These are phyloP conservation scores for Gossypium australe DNA, from an alignment of 345 rosid species.

Conservation along the genomic window DNA sequence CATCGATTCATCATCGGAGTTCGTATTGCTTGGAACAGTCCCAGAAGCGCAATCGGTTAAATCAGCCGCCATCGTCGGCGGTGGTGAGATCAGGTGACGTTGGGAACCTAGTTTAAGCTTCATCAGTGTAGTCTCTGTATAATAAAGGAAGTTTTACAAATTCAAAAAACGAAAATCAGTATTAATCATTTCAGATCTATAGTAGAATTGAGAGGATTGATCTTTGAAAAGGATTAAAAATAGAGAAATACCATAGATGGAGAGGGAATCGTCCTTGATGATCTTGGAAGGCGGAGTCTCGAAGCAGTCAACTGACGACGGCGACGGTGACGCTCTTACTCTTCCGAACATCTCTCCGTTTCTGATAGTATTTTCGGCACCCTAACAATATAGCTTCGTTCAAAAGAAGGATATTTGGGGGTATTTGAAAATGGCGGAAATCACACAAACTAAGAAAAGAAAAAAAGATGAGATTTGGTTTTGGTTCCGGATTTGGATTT, in stretches of 20 bases:
- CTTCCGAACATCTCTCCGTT: constrained; percentile 58
- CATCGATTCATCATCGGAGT: constrained; percentile 8
- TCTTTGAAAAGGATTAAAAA: neutral
- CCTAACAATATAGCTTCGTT: neutral
- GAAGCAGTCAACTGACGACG: constrained; percentile 49
- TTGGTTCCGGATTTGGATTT: neutral
- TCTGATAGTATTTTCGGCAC: neutral
- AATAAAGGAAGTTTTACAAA: neutral
- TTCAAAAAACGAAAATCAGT: neutral
- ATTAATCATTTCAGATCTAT: neutral
- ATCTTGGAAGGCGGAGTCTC: constrained; percentile 63
- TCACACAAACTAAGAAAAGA: neutral
- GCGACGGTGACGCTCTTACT: constrained; percentile 51
- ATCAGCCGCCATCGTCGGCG: neutral
- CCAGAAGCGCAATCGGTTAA: constrained; percentile 1
- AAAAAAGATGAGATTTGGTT: too few relatives aligned
- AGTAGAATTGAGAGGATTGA: neutral
- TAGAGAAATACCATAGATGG: constrained; percentile 56
- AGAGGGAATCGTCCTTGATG: constrained; percentile 75
- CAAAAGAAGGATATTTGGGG: neutral
- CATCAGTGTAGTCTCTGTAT: constrained; percentile 64
- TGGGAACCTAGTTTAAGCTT: constrained; percentile 77
- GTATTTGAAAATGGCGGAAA: neutral
- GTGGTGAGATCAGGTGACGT: constrained; percentile 16
- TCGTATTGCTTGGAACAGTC: neutral